These are phyloP conservation scores for Verticillium nonalfalfae DNA, from an alignment of 2,329 filamentous ascomycete genomes.

Conservation along the genomic window DNA sequence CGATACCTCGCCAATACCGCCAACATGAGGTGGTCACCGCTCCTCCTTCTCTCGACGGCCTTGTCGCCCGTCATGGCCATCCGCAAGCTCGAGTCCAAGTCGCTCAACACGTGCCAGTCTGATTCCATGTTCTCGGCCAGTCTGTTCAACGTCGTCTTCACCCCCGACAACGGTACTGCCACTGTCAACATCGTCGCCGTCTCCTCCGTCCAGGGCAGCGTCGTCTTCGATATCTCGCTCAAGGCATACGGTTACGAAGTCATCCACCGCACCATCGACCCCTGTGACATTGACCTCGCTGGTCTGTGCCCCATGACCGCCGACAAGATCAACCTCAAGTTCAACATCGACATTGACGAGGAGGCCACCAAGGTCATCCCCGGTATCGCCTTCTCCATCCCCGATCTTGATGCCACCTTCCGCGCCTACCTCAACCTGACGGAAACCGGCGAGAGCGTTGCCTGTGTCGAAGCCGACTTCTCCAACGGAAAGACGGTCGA, in stretches of 20 bases:
- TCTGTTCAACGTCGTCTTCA: constrained; percentile 80
- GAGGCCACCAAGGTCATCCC: constrained; percentile 57
- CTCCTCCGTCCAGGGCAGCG: constrained; percentile 75
- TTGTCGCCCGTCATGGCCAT: constrained; percentile 48
- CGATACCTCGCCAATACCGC: constrained; percentile 5
- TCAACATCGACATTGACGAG: constrained; percentile 17
- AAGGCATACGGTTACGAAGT: constrained; percentile 78
- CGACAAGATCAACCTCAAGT: constrained; percentile 68
- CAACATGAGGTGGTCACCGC: constrained; percentile 42
- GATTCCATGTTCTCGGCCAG: constrained; percentile 83
- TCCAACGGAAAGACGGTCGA: constrained; percentile 93
- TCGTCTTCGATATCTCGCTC: constrained; percentile 70
- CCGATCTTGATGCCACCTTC: constrained; percentile 84
- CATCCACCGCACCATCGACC: constrained; percentile 62
- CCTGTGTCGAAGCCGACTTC: constrained; percentile 81
- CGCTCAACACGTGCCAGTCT: constrained; percentile 76
- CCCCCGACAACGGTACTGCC: constrained; percentile 66
- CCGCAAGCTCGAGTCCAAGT: constrained; percentile 70
- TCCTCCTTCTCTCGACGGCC: constrained; percentile 35
- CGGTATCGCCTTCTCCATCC: constrained; percentile 76
- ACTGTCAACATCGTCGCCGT: constrained; percentile 72
- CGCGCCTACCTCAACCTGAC: constrained; percentile 74
- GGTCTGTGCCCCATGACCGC: constrained; percentile 89
- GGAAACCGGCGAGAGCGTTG: constrained; percentile 55
- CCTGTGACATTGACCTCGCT: constrained; percentile 62